Base-by-base conservation (phyloP, 2,329 filamentous ascomycete genomes). In the Escovopsis sp. region DNA sequence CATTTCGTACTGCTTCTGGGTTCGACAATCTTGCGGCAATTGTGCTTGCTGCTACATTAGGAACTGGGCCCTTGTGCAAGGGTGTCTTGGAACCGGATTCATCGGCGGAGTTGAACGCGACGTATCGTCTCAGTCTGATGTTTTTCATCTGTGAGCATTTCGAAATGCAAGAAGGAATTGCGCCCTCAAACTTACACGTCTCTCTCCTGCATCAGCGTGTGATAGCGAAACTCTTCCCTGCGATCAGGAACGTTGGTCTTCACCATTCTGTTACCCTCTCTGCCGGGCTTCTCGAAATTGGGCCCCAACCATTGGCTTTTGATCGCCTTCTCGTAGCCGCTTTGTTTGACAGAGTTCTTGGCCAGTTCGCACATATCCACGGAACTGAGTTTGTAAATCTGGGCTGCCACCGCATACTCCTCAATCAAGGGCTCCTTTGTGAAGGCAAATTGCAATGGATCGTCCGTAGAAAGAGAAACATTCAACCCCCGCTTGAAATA, bases 301-400 rank as follows among this genome's bases (percentile, higher is more conserved):
- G 72, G 68, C 3, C 91, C 91, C 4, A 98, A 68, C 89, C 89
- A 98, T 59, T 87, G 78, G 56, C 88, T 79, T 64, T 98, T 98
- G 54, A 96, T 70, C 11, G 79, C 74, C 53, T 83, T 70, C 59
- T 98, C 91, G 56, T 94, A 98, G 6, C 91, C 91, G 58, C 86
- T 94, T 60, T 98, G 91, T 53, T 82, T 78, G 35, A 98, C 91
- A 9, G 86, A 94, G 59, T 96, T 89, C 64, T 94, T 94, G 23
- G 91, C 91, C 44, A 98, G 64, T 64, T 98, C 91, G 58, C 91
- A 96, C 91, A 98, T 98, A 56, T 98, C 91, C 4, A 96, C 88
- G 1, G 89, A 83, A 55, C 81, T 93, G 34, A 98, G 76, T 65
- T 96, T 96, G 67, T 96, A 98, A 45, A 98, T 98, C 63, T 98